Conservation (phyloP, 139 green algal genomes). For the Chlorella sp. region DNA sequence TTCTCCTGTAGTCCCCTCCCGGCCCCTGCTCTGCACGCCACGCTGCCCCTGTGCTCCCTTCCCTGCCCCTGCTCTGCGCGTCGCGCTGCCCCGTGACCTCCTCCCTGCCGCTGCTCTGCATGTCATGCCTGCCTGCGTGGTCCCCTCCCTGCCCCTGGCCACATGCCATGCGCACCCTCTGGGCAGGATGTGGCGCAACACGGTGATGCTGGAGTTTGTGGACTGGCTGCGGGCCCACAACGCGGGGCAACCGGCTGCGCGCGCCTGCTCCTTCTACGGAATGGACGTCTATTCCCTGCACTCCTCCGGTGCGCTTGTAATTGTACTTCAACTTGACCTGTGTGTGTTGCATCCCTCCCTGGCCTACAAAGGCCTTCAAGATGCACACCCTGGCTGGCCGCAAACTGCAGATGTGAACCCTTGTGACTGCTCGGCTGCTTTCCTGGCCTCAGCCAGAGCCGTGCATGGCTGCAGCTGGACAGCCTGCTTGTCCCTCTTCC, state of each 20-base stretch:
- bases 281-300: constrained; percentile 69
- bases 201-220: constrained; percentile 49
- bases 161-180: background rate
- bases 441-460: background rate
- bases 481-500: background rate
- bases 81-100: no score
- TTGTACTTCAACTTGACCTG: no score
- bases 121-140: no score
- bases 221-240: constrained; percentile 59
- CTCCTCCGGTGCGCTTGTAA: constrained; percentile 31
- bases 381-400: no score
- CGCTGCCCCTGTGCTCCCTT: no score
- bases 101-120: no score
- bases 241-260: background rate
- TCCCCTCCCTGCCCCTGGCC: background rate
- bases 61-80: no score
- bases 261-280: constrained; percentile 52
- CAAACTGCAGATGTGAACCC: no score
- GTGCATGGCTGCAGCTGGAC: background rate
- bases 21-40: no score
- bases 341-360: background rate
- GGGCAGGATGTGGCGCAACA: constrained; percentile 75
- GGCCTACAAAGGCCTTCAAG: background rate
- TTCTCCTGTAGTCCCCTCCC: no score
- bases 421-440: no score